phyloP scores from a whole-genome alignment of 352 stramenopile genomes.

The Globisporangium cederbergense region DNA sequence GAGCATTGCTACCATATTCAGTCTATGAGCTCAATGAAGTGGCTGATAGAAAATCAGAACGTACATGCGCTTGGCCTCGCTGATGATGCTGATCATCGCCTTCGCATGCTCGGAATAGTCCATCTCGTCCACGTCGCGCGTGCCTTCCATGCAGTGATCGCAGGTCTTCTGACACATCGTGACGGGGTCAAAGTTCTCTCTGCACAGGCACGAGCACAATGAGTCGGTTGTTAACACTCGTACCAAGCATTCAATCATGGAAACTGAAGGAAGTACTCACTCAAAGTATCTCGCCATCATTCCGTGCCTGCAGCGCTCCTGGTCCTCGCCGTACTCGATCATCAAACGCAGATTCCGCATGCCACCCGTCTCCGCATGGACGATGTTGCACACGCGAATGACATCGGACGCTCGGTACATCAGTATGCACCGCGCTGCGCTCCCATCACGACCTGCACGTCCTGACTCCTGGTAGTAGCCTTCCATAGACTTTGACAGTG shows the following conservation, averaged over 20 bases:
- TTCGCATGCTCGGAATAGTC: slow-evolving; percentile 51
- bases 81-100: slow-evolving; percentile 41
- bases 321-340: slow-evolving; percentile 55
- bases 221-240: not conserved
- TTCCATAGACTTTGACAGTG: slow-evolving; percentile 90
- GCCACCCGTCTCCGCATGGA: slow-evolving; percentile 53
- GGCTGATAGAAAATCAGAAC: not conserved
- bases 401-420: slow-evolving; percentile 84
- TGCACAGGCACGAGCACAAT: slow-evolving; percentile 11
- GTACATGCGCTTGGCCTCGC: slow-evolving; percentile 47
- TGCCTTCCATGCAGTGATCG: slow-evolving; percentile 44
- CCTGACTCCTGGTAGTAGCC: slow-evolving; percentile 98
- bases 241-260: not conserved
- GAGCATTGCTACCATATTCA: not conserved
- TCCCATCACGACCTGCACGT: slow-evolving; percentile 92
- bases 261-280: slow-evolving; percentile 21
- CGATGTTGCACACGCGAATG: slow-evolving; percentile 62
- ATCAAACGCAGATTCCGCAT: slow-evolving; percentile 66
- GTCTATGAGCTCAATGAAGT: not conserved
- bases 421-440: slow-evolving; percentile 81
- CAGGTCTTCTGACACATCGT: slow-evolving; percentile 39
- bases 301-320: slow-evolving; percentile 34
- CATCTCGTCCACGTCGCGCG: slow-evolving; percentile 20
- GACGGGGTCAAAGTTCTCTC: slow-evolving; percentile 34
- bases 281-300: slow-evolving; percentile 58